A percentile compares a stretch with the other conserved stretches of the same genome.
Conservation (phyloP, 2,329 filamentous ascomycete species). For the Teratosphaeriaceae sp. region DNA sequence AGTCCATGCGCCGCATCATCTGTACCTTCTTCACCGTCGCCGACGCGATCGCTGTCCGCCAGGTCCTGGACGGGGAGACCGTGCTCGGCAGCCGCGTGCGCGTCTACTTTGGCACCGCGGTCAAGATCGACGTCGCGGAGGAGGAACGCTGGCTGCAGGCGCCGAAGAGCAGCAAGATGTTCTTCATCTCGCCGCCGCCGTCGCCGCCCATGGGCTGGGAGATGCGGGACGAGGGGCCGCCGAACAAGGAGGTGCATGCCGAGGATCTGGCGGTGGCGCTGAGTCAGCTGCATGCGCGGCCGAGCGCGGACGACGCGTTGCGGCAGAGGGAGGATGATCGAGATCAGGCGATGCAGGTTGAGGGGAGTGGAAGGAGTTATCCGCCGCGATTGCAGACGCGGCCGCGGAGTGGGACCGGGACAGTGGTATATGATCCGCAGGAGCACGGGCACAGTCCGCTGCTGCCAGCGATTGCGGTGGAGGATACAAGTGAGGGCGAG, state of each 20-base stretch:
- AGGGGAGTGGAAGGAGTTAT: not conserved
- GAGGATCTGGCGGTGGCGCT: conserved; percentile 54
- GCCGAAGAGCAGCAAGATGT: conserved; percentile 54
- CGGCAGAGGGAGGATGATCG: conserved; percentile 20
- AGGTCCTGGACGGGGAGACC: conserved; percentile 66
- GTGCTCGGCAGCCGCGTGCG: conserved; percentile 63
- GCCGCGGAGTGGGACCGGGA: conserved; percentile 47
- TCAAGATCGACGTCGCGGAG: conserved; percentile 37
- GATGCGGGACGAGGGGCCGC: conserved; percentile 55
- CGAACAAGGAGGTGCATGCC: conserved; percentile 60
- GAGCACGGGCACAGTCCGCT: conserved; percentile 54
- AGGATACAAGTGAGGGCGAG: conserved; percentile 51
- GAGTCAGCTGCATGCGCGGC: conserved; percentile 43
- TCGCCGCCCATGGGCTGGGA: conserved; percentile 60
- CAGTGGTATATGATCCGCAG: conserved; percentile 56
- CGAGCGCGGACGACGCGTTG: conserved; percentile 25
- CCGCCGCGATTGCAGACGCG: conserved; percentile 17
- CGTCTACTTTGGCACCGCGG: conserved; percentile 55
- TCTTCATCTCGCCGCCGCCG: conserved; percentile 61
- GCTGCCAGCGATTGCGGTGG: conserved; percentile 57
- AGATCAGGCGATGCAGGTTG: no score
- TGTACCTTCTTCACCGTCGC: conserved; percentile 68
- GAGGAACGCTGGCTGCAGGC: conserved; percentile 44
- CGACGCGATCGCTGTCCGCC: conserved; percentile 63
- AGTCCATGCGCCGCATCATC: conserved; percentile 75